Evolutionary conservation across 305 asterid genomes (phyloP).

Genomic region (Rubia tinctorum): DNA sequence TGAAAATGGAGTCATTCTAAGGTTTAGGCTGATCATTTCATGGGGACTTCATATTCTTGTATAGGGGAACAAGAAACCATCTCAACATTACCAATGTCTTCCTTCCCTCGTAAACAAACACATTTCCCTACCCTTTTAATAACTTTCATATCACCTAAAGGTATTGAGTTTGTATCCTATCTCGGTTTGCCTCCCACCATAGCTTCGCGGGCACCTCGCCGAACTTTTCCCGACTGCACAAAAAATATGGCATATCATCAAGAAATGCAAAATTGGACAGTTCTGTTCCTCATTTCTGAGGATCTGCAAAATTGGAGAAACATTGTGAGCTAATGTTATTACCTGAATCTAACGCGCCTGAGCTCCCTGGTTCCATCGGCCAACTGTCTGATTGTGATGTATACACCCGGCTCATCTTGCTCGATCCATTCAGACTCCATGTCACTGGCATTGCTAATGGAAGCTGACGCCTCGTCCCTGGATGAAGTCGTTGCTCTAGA

Average conservation of each 20-base stretch:
- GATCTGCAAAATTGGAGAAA: not conserved
- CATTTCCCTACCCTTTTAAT: not conserved
- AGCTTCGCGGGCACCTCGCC: conserved; percentile 91
- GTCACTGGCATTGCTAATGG: conserved; percentile 94
- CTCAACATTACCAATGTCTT: not conserved
- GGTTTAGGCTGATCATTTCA: not conserved
- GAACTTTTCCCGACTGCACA: conserved; percentile 75
- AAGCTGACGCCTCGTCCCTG: conserved; percentile 84
- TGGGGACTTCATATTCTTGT: not conserved
- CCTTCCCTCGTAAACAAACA: not conserved
- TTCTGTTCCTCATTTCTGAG: not conserved
- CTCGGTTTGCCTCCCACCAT: conserved; percentile 99
- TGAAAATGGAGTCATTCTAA: conserved; percentile 1
- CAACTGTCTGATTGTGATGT: conserved; percentile 89
- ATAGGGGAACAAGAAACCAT: not conserved
- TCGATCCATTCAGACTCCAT: conserved; percentile 96
- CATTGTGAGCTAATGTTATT: conserved; percentile 5
- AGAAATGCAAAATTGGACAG: not conserved
- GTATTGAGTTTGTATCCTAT: conserved; percentile 92
- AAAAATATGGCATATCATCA: not conserved
- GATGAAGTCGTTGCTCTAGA: conserved; percentile 83
- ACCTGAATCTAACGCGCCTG: conserved; percentile 98
- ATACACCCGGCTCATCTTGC: conserved; percentile 96
- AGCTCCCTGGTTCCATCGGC: conserved; percentile 94
- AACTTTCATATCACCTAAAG: conserved; percentile 32